Evolutionary conservation across 2,329 filamentous ascomycete species (phyloP).

Genomic region (Helotiales sp.): DNA sequence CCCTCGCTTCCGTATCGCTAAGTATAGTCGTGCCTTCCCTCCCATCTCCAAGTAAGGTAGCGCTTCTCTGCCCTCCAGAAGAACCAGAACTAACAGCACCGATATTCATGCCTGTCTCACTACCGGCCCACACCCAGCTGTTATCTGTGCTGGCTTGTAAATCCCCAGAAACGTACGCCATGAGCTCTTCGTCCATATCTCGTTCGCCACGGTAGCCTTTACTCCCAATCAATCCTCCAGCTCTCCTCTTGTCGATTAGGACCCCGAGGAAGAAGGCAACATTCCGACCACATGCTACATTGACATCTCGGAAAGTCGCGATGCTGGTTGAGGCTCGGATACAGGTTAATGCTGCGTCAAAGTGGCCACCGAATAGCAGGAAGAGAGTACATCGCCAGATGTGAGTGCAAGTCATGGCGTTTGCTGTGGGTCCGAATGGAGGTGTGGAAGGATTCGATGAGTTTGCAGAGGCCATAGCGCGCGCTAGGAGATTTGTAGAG

Average conservation of each 20-base stretch:
- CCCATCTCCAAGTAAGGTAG: conserved; percentile 26
- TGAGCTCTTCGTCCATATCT: conserved; percentile 74
- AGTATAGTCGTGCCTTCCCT: conserved; percentile 45
- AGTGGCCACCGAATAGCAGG: conserved; percentile 72
- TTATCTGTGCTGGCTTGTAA: conserved; percentile 76
- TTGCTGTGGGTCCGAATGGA: conserved; percentile 45
- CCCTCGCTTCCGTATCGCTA: conserved; percentile 56
- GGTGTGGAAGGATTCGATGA: conserved; percentile 34
- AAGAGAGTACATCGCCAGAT: conserved; percentile 86
- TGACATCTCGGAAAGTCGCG: conserved; percentile 69
- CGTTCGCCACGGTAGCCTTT: conserved; percentile 18
- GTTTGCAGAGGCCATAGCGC: conserved; percentile 53
- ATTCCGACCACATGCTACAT: conserved; percentile 77
- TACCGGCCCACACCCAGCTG: conserved; percentile 79
- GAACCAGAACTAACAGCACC: conserved; percentile 15
- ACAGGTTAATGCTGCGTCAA: conserved; percentile 70
- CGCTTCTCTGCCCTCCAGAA: conserved; percentile 13
- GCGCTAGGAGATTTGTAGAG: conserved; percentile 73
- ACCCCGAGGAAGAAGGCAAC: conserved; percentile 76
- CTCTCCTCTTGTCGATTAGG: conserved; percentile 57
- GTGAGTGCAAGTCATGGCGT: conserved; percentile 76
- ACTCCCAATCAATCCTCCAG: conserved; percentile 35
- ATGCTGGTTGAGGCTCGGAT: conserved; percentile 71
- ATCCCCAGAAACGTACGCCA: conserved; percentile 84
- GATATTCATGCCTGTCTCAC: conserved; percentile 47